phyloP scores from a whole-genome alignment of 2,329 filamentous ascomycete species.

The Botrytis cinerea region DNA sequence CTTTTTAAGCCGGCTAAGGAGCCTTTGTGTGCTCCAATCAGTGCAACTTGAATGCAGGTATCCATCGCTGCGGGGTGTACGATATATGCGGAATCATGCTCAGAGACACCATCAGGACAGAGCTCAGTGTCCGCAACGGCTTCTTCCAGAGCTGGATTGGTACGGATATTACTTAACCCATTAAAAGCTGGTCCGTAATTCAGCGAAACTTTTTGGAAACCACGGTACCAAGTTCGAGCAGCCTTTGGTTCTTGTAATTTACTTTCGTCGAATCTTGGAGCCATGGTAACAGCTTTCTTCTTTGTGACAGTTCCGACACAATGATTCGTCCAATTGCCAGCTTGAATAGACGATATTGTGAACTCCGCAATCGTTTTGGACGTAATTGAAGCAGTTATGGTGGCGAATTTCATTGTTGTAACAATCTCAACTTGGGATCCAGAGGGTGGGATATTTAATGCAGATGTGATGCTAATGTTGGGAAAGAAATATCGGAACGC shows the following conservation, averaged over 20 bases:
- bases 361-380: conserved; percentile 19
- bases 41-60: conserved; percentile 52
- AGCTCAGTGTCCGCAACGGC: conserved; percentile 36
- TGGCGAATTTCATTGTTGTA: conserved; percentile 20
- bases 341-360: conserved; percentile 13
- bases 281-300: neutral
- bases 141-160: conserved; percentile 37
- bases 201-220: conserved; percentile 44
- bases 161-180: conserved; percentile 39
- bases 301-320: conserved; percentile 15
- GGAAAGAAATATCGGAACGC: conserved; percentile 18
- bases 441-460: conserved; percentile 17
- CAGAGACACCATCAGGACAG: conserved; percentile 25
- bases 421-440: conserved; percentile 23
- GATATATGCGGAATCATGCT: conserved; percentile 44
- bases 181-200: conserved; percentile 46
- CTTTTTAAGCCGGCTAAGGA: neutral
- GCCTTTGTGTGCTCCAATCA: conserved; percentile 10
- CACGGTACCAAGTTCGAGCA: conserved; percentile 42
- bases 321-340: conserved; percentile 21
- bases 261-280: conserved; percentile 11
- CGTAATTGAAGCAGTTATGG: conserved; percentile 14
- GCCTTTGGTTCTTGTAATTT: conserved; percentile 36
- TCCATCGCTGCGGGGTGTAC: conserved; percentile 60
- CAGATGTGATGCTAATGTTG: conserved; percentile 20